Conservation (phyloP, 805 yeast species). For the Ogataea minuta region DNA sequence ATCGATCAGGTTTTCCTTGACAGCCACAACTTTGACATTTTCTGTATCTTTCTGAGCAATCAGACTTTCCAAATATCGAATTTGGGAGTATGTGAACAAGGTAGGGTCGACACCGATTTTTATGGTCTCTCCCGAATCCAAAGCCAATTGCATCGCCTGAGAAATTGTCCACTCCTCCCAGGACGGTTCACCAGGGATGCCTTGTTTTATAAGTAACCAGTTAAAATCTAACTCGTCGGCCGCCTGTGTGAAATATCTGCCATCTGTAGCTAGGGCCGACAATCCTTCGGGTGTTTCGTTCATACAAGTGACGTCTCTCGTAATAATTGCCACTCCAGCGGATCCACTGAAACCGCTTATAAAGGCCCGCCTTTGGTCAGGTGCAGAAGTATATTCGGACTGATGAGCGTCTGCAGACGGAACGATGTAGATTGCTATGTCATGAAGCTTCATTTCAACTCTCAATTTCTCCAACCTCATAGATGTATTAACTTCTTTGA, state of each 20-base stretch:
- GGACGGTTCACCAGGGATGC: constrained; percentile 45
- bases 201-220: constrained; percentile 56
- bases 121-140: constrained; percentile 41
- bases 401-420: constrained; percentile 67
- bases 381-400: constrained; percentile 54
- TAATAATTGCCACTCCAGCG: constrained; percentile 59
- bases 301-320: constrained; percentile 51
- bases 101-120: constrained; percentile 49
- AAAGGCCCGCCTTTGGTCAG: constrained; percentile 55
- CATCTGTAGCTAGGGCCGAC: constrained; percentile 58
- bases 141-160: constrained; percentile 48
- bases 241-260: constrained; percentile 61
- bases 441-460: constrained; percentile 54
- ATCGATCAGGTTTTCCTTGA: constrained; percentile 48
- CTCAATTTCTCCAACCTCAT: constrained; percentile 61
- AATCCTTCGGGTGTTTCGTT: constrained; percentile 52
- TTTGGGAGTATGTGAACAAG: constrained; percentile 39
- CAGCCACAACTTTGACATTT: constrained; percentile 40
- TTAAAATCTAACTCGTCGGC: constrained; percentile 56
- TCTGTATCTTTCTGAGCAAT: constrained; percentile 31
- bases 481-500: constrained; percentile 53
- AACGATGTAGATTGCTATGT: constrained; percentile 62
- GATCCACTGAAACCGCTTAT: constrained; percentile 61
- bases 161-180: constrained; percentile 61
- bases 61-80: constrained; percentile 33